Evolutionary conservation across 2,329 filamentous ascomycete species (phyloP).

Genomic region (Ophiostoma montium): DNA sequence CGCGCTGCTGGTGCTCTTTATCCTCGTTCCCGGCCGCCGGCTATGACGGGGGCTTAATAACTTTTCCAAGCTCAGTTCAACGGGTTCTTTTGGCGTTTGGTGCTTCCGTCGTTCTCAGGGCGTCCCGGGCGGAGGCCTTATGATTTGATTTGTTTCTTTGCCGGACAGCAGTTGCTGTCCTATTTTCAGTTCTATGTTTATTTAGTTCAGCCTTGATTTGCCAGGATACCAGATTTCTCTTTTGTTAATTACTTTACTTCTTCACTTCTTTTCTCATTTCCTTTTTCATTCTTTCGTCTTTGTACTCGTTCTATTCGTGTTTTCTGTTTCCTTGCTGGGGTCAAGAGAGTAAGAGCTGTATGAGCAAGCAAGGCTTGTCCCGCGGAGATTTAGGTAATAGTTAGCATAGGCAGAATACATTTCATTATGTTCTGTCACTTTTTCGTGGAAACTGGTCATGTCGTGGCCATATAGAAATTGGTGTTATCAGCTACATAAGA

Average conservation of each 20-base stretch:
- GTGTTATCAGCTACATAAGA: no score
- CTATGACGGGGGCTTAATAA: slow-evolving; percentile 43
- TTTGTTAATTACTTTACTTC: neutral
- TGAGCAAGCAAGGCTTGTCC: no score
- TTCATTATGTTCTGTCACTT: no score
- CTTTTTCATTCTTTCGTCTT: neutral
- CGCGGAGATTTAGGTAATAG: no score
- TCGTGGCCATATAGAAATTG: no score
- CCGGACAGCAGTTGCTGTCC: neutral
- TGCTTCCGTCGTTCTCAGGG: no score
- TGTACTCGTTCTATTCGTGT: neutral
- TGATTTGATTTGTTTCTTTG: neutral
- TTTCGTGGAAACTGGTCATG: no score
- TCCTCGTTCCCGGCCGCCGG: slow-evolving; percentile 82
- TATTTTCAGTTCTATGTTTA: neutral
- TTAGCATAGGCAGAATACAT: no score
- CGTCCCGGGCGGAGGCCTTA: no score
- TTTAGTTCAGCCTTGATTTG: slow-evolving; percentile 6
- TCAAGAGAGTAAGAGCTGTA: no score
- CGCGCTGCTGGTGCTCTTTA: slow-evolving; percentile 78
- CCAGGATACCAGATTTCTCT: slow-evolving; percentile 10
- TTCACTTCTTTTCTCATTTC: neutral
- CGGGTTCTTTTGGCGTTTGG: no score
- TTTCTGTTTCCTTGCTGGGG: neutral
- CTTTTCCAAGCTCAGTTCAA: no score